Evolutionary conservation across 2,329 filamentous ascomycete genomes (phyloP), one percentile per base, ranked within the genome.

Genomic region (Claviceps monticola): DNA sequence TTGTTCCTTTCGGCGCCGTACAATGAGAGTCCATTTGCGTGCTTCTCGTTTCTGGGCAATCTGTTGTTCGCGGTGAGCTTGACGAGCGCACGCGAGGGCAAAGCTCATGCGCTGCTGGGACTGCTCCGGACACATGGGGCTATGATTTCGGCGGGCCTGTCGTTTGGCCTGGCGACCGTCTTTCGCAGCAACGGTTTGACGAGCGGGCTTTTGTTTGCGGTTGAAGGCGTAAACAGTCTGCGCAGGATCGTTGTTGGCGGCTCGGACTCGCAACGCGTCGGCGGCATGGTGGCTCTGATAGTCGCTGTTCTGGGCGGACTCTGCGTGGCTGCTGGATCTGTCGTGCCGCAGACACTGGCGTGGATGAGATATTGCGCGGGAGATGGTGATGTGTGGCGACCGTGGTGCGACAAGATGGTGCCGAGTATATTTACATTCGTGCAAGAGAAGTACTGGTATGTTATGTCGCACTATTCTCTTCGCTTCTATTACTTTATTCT

Each of bases 341-440:
- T 83, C 6, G 59, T 80, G 0, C 91, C 93, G 7, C 93, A 98
- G 63, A 71, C 75, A 47, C 59, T 85, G 38, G 90, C 90, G 2
- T 96, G 88, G 66, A 64, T 66, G 49, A 75, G 79, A 42, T 96
- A 84, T 65, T 95, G 88, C 60, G 54, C 58, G 26, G 44, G 51
- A 11, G 23, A 50, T 14, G 57, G 62, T 17, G 60, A 16, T n/a
- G 26, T 62, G 44, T 59, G 59, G 7, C 72, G 86, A 52, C 78
- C 81, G 4, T 98, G 93, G 93, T 98, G 93, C 65, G 63, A 67
- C 19, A 74, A 71, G 17, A 64, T 69, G n/a, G 56, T 90, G 13
- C 93, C 93, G 4, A 95, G 88, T 64, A 90, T 98, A 54, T 97
- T 95, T 68, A 76, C 81, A 0, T 97, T 86, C 73, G 91, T 97